Percentiles rank a stretch among this genome's conserved stretches.
Evolutionary conservation across 2,329 filamentous ascomycete genomes (phyloP).

Genomic region (Exophiala sp.): DNA sequence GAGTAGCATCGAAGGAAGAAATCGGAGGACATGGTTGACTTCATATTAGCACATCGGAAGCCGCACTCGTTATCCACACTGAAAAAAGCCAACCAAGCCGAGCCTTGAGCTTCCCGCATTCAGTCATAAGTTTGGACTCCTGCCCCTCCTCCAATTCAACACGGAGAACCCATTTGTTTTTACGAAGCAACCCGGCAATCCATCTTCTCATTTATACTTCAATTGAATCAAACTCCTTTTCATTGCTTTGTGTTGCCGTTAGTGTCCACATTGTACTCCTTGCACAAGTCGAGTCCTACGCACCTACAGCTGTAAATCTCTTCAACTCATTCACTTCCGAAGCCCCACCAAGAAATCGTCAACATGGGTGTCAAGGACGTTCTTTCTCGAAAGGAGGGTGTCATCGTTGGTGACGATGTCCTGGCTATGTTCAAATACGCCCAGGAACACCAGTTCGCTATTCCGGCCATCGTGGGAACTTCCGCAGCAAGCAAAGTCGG

Average conservation of each 20-base stretch:
- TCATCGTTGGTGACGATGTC: slow-evolving; percentile 66
- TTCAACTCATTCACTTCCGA: slow-evolving; percentile 1
- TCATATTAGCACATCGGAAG: too few relatives aligned
- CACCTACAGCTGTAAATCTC: background rate
- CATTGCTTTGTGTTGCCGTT: too few relatives aligned
- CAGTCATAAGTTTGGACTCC: too few relatives aligned
- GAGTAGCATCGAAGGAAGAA: slow-evolving; percentile 1
- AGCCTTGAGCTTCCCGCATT: too few relatives aligned
- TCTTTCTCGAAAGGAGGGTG: slow-evolving; percentile 62
- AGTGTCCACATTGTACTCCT: too few relatives aligned
- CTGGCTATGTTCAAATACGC: slow-evolving; percentile 80
- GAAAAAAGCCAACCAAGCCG: background rate
- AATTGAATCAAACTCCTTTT: too few relatives aligned
- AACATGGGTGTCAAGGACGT: slow-evolving; percentile 47
- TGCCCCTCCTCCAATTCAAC: too few relatives aligned
- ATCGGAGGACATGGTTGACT: slow-evolving; percentile 1
- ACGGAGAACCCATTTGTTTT: too few relatives aligned
- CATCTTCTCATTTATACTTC: too few relatives aligned
- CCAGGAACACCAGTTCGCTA: slow-evolving; percentile 81
- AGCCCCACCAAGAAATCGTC: slow-evolving; percentile 10
- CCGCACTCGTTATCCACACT: background rate
- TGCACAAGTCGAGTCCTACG: background rate
- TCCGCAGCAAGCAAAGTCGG: background rate
- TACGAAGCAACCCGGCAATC: too few relatives aligned
- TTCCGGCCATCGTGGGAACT: slow-evolving; percentile 68